These are phyloP conservation scores for Przewalskia tangutica DNA, from an alignment of 257 asterid genomes.

Conservation along the genomic window DNA sequence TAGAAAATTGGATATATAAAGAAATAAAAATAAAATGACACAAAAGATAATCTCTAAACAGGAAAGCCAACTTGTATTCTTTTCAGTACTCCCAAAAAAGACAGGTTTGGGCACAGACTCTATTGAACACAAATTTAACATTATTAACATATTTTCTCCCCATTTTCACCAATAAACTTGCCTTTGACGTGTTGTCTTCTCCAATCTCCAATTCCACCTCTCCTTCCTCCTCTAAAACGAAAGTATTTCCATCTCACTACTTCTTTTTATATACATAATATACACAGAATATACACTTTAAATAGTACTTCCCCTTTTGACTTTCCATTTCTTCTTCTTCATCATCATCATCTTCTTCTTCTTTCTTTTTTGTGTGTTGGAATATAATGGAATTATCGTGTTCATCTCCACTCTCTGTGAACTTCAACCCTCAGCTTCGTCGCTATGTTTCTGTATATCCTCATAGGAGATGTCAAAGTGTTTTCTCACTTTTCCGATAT, in stretches of 20 bases:
- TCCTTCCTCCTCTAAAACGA: neutral
- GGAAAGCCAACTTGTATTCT: neutral
- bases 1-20: too few species aligned
- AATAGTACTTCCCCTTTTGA: neutral
- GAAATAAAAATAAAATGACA: neutral
- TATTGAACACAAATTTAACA: constrained; percentile 7
- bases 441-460: constrained; percentile 30
- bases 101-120: constrained; percentile 4
- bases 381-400: constrained; percentile 45
- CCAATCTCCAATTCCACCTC: neutral
- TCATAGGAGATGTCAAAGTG: constrained; percentile 25
- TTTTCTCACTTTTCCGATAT: constrained; percentile 19
- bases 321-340: neutral
- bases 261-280: neutral
- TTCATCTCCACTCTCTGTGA: constrained; percentile 69
- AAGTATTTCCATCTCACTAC: neutral
- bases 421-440: constrained; percentile 18
- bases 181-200: constrained; percentile 15
- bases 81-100: neutral
- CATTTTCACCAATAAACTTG: neutral
- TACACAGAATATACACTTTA: neutral
- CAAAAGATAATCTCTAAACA: neutral
- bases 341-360: neutral
- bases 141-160: neutral
- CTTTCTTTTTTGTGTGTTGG: neutral